Evolutionary conservation across 2,329 filamentous ascomycete species (phyloP), one percentile per base, ranked within the genome.

Genomic region (Raffaelea deltoideospora): DNA sequence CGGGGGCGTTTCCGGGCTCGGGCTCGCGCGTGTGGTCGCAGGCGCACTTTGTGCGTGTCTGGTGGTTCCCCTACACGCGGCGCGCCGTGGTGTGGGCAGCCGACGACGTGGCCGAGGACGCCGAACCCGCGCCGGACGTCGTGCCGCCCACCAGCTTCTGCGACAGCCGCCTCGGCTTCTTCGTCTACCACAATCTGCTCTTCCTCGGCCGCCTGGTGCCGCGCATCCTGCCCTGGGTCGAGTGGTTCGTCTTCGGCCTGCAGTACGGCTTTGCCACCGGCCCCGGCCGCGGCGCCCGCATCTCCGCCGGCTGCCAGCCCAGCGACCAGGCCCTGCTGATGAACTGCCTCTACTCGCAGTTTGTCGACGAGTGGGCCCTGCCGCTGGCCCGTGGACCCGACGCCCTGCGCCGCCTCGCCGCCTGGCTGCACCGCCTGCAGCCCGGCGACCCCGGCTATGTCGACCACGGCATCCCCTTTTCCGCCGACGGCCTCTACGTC

Each of bases 321-420:
- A 81, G 80, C 44, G 75, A 80, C 41, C 65, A 79, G 44, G 88
- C 86, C 11, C 70, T 96, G 32, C 67, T 95, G 36, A 88, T 98
- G 82, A 90, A 98, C 62, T 98, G 90, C 51, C 71, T 96, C 6
- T 98, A 95, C 64, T 88, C 82, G n/a, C 90, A 98, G 53, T 94
- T 85, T 49, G 90, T 98, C 45, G 95, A 98, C 55, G 90, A 98
- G 55, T 98, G 90, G 90, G 88, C 88, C 1, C 69, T 98, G 7
- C 88, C 90, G 1, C 67, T 98, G 1, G 64, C 75, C 44, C 79
- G 80, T 46, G 90, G 90, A 0, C 88, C 88, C 13, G 87, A 95
- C 57, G 87, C 85, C 8, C 72, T 98, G 31, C 69, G 65, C 23
- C 76, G 90, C 10, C 68, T 98, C 11, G 82, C 79, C 28, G 79